Percentiles rank a stretch among this genome's conserved stretches.
Conservation (phyloP, 2,329 filamentous ascomycete species). For the Claviceps digitariae region DNA sequence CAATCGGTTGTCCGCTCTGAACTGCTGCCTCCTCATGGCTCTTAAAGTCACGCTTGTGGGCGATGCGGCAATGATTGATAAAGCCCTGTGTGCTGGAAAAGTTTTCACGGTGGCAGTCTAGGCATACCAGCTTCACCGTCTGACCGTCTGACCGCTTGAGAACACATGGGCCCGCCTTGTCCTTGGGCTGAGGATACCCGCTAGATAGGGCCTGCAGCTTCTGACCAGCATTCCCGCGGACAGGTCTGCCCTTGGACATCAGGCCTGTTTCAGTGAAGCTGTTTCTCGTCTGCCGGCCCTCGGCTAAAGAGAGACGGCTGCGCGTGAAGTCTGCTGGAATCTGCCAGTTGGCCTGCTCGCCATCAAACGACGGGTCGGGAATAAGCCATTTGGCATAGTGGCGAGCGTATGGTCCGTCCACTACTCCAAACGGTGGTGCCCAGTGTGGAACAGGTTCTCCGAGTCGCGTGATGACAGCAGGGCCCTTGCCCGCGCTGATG, state of each 20-base stretch:
- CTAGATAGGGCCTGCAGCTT: conserved; percentile 56
- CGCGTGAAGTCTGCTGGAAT: conserved; percentile 27
- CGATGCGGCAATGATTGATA: conserved; percentile 96
- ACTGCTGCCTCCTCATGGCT: conserved; percentile 90
- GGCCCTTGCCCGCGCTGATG: conserved; percentile 61
- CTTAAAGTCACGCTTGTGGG: conserved; percentile 84
- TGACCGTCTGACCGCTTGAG: conserved; percentile 76
- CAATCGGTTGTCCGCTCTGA: conserved; percentile 71
- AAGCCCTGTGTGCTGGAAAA: conserved; percentile 98
- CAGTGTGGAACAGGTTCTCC: conserved; percentile 58
- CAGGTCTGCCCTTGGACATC: conserved; percentile 35
- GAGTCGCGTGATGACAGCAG: conserved; percentile 47
- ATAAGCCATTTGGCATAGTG: conserved; percentile 96
- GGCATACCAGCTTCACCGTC: conserved; percentile 79
- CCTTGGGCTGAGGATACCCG: conserved; percentile 61
- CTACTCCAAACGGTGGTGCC: conserved; percentile 80
- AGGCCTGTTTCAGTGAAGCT: conserved; percentile 36
- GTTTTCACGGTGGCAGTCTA: conserved; percentile 77
- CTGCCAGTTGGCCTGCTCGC: conserved; percentile 36
- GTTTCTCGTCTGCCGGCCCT: conserved; percentile 70
- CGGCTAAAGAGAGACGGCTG: conserved; percentile 33
- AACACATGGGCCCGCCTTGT: conserved; percentile 70
- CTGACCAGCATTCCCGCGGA: conserved; percentile 38
- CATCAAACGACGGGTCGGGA: conserved; percentile 76
- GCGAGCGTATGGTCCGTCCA: conserved; percentile 81